Evolutionary conservation across 805 yeast genomes (phyloP).

Genomic region (Pichia nanzhaoensis): DNA sequence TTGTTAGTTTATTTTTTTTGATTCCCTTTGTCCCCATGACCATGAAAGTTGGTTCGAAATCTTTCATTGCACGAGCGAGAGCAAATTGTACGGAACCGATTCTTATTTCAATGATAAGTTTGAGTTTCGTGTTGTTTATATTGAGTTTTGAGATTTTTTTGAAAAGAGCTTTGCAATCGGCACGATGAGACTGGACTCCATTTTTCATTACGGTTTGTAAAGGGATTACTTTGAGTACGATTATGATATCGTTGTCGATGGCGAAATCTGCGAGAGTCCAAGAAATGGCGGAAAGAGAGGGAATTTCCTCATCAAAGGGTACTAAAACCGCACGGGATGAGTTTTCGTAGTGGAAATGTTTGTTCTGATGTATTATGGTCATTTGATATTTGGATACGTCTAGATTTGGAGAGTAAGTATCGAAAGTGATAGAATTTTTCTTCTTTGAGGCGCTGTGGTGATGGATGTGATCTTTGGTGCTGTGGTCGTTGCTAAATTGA

Average conservation of each 20-base stretch:
- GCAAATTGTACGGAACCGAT: slow-evolving; percentile 38
- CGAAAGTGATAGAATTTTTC: slow-evolving; percentile 34
- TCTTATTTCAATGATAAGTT: slow-evolving; percentile 37
- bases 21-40: slow-evolving; percentile 39
- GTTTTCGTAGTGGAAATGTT: slow-evolving; percentile 24
- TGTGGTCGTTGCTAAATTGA: slow-evolving; percentile 11
- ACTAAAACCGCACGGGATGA: slow-evolving; percentile 38
- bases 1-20: slow-evolving; percentile 32
- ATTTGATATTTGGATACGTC: slow-evolving; percentile 27
- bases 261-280: slow-evolving; percentile 41
- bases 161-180: slow-evolving; percentile 31
- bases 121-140: slow-evolving; percentile 31
- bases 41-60: slow-evolving; percentile 39
- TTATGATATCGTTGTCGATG: slow-evolving; percentile 40
- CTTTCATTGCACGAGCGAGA: slow-evolving; percentile 35
- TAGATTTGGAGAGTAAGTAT: slow-evolving; percentile 33
- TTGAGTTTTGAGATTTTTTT: slow-evolving; percentile 30
- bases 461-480: slow-evolving; percentile 13
- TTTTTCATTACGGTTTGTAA: slow-evolving; percentile 21
- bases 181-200: slow-evolving; percentile 26
- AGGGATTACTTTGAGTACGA: slow-evolving; percentile 38
- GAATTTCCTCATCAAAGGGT: slow-evolving; percentile 36
- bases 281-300: slow-evolving; percentile 36
- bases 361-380: slow-evolving; percentile 34
- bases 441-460: neutral